Percentiles rank a stretch among this genome's conserved stretches.
These are phyloP conservation scores for Aegilops bicornis DNA, from an alignment of 176 grass and related monocot genomes.

Conservation along the genomic window DNA sequence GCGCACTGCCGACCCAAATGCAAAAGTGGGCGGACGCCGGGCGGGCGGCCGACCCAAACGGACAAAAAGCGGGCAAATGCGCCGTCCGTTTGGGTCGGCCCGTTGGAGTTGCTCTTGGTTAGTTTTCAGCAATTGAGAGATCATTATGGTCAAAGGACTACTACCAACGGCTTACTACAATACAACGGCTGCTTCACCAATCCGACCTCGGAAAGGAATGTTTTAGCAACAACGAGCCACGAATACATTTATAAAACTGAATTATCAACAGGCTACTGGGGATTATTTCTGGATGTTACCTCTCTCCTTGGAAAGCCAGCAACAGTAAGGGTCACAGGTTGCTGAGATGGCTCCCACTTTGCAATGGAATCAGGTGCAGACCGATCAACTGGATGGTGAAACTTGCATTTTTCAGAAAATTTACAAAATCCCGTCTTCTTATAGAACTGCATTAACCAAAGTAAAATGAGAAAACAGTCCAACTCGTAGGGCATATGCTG, in stretches of 20 bases:
- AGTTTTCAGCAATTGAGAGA: background rate
- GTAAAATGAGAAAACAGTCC: background rate
- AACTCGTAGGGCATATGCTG: background rate
- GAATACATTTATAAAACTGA: background rate
- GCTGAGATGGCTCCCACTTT: conserved; percentile 20
- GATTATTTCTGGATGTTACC: conserved; percentile 40
- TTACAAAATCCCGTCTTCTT: conserved; percentile 95
- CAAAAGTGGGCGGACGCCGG: too few relatives aligned
- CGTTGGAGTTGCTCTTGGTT: background rate
- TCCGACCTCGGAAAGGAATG: background rate
- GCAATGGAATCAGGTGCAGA: conserved; percentile 24
- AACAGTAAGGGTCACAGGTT: conserved; percentile 57
- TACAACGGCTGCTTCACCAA: background rate
- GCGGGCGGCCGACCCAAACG: too few relatives aligned
- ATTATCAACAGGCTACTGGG: background rate
- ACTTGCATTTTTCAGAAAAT: conserved; percentile 78
- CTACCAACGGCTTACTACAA: background rate
- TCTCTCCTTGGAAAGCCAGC: conserved; percentile 93
- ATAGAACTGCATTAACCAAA: conserved; percentile 65
- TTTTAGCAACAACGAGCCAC: background rate
- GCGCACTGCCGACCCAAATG: too few relatives aligned
- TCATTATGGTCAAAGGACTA: background rate
- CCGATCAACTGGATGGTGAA: conserved; percentile 85
- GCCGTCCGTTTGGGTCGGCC: too few relatives aligned
- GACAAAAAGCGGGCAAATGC: too few relatives aligned